Evolutionary conservation across 306 rosid genomes (phyloP).

Genomic region (Myrica gale): DNA sequence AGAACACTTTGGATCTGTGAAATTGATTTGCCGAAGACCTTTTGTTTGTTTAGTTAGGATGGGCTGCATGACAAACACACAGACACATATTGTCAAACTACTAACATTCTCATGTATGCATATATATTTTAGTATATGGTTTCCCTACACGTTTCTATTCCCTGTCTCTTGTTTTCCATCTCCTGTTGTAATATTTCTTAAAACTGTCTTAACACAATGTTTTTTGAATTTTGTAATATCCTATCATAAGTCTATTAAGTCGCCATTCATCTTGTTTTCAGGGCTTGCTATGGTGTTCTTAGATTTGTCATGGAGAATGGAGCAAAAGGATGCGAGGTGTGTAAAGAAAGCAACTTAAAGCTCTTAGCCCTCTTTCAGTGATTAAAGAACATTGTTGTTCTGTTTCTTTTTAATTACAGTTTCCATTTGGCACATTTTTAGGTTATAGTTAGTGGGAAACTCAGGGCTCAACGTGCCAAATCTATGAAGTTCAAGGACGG

Average conservation of each 20-base stretch:
- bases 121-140: no score
- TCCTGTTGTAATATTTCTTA: not conserved
- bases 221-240: not conserved
- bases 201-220: not conserved
- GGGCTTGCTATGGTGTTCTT: constrained; percentile 87
- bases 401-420: not conserved
- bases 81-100: not conserved
- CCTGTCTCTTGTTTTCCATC: not conserved
- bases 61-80: not conserved
- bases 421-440: constrained; percentile 1
- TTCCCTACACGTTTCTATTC: no score
- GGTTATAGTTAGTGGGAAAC: constrained; percentile 58
- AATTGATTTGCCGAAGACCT: not conserved
- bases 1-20: not conserved
- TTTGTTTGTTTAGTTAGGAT: not conserved
- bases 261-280: constrained; percentile 19
- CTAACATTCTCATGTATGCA: not conserved
- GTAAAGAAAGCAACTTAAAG: not conserved
- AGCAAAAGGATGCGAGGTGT: constrained; percentile 76
- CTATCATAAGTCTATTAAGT: not conserved
- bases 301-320: constrained; percentile 82
- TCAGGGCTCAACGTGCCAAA: constrained; percentile 54
- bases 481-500: constrained; percentile 60
- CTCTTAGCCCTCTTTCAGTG: not conserved
- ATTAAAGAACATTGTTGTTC: not conserved